A percentile compares a stretch with the other conserved stretches of the same genome.
phyloP scores from a whole-genome alignment of 495 filamentous ascomycete genomes.

The Chaetomium cochliodes region DNA sequence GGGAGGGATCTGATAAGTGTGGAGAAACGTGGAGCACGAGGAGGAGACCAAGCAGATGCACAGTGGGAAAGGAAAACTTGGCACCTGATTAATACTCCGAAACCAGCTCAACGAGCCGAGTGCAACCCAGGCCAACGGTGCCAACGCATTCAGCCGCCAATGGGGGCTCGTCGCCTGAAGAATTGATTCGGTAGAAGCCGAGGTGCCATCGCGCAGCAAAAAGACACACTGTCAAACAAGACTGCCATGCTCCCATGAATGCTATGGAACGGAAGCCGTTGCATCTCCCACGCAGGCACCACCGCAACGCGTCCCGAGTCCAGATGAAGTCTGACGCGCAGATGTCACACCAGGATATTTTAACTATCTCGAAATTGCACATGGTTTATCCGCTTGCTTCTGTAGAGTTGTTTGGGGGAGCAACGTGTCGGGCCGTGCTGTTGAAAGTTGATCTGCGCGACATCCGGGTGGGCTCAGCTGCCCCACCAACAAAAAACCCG shows the following conservation, averaged over 20 bases:
- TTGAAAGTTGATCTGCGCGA: too few relatives aligned
- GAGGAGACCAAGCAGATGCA: constrained; percentile 2
- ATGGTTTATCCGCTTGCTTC: not conserved
- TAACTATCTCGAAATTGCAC: not conserved
- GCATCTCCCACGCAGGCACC: constrained; percentile 1
- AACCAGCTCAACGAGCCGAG: not conserved
- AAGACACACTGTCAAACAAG: constrained; percentile 16
- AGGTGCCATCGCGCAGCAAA: constrained; percentile 19
- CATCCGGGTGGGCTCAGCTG: too few relatives aligned
- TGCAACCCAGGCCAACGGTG: constrained; percentile 1
- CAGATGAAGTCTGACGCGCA: not conserved
- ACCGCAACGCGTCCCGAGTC: not conserved
- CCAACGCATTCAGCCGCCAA: constrained; percentile 31
- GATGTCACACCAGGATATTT: not conserved
- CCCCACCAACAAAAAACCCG: too few relatives aligned
- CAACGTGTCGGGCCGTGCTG: not conserved
- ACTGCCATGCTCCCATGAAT: not conserved
- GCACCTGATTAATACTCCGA: constrained; percentile 3
- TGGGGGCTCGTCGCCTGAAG: constrained; percentile 8
- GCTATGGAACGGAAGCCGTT: constrained; percentile 18
- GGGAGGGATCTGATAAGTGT: constrained; percentile 17
- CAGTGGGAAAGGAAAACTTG: constrained; percentile 8
- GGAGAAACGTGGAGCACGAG: not conserved
- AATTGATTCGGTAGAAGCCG: constrained; percentile 36
- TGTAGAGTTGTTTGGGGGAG: not conserved